Evolutionary conservation across 1,284 basidiomycete species (phyloP).

Genomic region (Sporisorium iseilematis-ciliati): DNA sequence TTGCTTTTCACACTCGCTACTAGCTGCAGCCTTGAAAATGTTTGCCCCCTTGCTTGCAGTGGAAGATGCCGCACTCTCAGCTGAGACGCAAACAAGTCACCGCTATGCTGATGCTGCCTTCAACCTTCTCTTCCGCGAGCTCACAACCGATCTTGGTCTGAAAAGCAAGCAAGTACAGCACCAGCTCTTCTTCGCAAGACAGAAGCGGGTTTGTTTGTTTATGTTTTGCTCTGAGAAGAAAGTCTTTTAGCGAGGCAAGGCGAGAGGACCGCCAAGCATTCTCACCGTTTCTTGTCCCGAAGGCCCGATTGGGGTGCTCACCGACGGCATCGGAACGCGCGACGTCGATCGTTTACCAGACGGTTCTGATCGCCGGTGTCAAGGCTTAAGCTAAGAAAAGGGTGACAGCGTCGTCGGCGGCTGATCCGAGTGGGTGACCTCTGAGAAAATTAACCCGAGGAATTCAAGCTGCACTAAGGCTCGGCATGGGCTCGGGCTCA

Average conservation of each 20-base stretch:
- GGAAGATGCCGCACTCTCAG: not conserved
- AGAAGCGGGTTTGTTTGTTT: not conserved
- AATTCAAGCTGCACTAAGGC: slow-evolving; percentile 31
- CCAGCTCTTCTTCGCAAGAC: not conserved
- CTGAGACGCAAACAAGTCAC: no score
- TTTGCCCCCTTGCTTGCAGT: slow-evolving; percentile 5
- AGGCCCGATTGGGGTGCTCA: not conserved
- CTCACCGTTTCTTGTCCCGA: not conserved
- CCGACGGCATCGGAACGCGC: slow-evolving; percentile 2
- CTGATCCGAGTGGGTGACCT: no score
- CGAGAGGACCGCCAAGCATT: slow-evolving; percentile 7
- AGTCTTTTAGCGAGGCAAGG: not conserved
- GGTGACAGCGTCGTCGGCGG: no score
- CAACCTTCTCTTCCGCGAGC: no score
- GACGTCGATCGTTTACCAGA: slow-evolving; percentile 5
- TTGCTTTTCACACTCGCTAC: not conserved
- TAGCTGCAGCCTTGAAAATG: not conserved
- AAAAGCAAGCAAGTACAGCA: no score
- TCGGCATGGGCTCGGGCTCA: slow-evolving; percentile 31
- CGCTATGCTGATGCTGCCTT: no score
- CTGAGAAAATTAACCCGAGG: slow-evolving; percentile 1
- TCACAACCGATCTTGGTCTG: no score
- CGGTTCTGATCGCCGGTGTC: no score
- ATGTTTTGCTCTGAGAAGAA: not conserved
- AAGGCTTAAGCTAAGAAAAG: not conserved